These are phyloP conservation scores for Diaporthe ampelina DNA, from an alignment of 2,329 filamentous ascomycete species.

Conservation along the genomic window DNA sequence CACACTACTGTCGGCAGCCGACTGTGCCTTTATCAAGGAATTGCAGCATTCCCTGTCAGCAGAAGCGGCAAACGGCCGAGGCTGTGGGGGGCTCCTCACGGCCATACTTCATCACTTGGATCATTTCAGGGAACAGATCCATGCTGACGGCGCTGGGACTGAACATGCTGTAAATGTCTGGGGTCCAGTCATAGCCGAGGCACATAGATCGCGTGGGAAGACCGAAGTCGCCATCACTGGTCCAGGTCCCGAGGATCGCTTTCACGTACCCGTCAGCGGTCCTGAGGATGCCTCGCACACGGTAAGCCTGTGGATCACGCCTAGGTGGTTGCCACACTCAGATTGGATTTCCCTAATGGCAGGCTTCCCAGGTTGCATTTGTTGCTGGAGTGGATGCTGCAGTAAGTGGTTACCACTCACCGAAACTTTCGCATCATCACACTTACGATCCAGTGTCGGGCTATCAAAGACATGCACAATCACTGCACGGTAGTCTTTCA, in stretches of 20 bases:
- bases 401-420: constrained; percentile 16
- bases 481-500: not conserved
- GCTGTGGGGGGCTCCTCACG: constrained; percentile 32
- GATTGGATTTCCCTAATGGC: not conserved
- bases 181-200: constrained; percentile 21
- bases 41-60: constrained; percentile 5
- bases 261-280: not conserved
- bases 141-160: not conserved
- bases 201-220: not conserved
- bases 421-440: too few species aligned
- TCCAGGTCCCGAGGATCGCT: constrained; percentile 23
- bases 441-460: constrained; percentile 24
- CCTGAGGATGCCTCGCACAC: constrained; percentile 22
- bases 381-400: constrained; percentile 29
- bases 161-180: not conserved
- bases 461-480: constrained; percentile 9
- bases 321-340: not conserved
- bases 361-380: constrained; percentile 4
- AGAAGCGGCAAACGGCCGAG: constrained; percentile 15
- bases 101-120: constrained; percentile 26
- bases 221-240: constrained; percentile 28
- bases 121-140: not conserved
- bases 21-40: constrained; percentile 22
- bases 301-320: constrained; percentile 7
- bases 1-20: constrained; percentile 31